Evolutionary conservation across 176 grass and related monocot species (phyloP).

Genomic region (Aegilops longissima): DNA sequence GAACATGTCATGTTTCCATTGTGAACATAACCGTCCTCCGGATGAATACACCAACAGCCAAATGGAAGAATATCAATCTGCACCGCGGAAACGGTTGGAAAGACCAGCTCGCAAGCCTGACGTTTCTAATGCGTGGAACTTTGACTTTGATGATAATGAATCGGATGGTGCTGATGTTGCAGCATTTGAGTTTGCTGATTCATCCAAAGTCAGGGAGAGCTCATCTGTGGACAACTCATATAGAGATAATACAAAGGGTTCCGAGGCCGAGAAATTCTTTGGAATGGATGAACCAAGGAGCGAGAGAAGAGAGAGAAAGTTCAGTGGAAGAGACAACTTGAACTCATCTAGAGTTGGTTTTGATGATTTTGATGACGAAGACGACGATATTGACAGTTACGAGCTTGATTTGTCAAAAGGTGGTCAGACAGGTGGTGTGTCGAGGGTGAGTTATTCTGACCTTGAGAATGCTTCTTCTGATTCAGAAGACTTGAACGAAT

Average conservation of each 20-base stretch:
- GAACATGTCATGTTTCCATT: slow-evolving; percentile 96
- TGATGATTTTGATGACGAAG: slow-evolving; percentile 96
- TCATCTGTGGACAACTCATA: slow-evolving; percentile 36
- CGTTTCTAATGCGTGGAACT: slow-evolving; percentile 86
- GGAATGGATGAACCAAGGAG: slow-evolving; percentile 36
- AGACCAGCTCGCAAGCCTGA: slow-evolving; percentile 58
- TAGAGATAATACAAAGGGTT: slow-evolving; percentile 41
- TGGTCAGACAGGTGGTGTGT: slow-evolving; percentile 53
- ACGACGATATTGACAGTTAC: slow-evolving; percentile 86
- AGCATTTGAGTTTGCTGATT: slow-evolving; percentile 90
- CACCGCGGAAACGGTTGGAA: slow-evolving; percentile 41
- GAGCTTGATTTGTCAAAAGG: slow-evolving; percentile 65
- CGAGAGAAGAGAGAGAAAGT: slow-evolving; percentile 32
- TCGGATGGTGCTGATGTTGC: slow-evolving; percentile 97
- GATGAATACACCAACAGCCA: slow-evolving; percentile 73
- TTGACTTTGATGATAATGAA: slow-evolving; percentile 98
- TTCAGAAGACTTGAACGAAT: slow-evolving; percentile 51
- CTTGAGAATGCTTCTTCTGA: slow-evolving; percentile 68
- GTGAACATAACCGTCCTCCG: slow-evolving; percentile 79
- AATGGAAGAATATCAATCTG: slow-evolving; percentile 58
- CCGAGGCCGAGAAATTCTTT: slow-evolving; percentile 35
- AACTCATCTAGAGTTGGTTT: slow-evolving; percentile 58
- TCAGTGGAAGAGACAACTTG: slow-evolving; percentile 41
- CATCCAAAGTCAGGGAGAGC: slow-evolving; percentile 37
- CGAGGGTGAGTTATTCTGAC: slow-evolving; percentile 74